Base-by-base conservation (phyloP, 176 grass and related monocot genomes). In the Luzula sylvatica region DNA sequence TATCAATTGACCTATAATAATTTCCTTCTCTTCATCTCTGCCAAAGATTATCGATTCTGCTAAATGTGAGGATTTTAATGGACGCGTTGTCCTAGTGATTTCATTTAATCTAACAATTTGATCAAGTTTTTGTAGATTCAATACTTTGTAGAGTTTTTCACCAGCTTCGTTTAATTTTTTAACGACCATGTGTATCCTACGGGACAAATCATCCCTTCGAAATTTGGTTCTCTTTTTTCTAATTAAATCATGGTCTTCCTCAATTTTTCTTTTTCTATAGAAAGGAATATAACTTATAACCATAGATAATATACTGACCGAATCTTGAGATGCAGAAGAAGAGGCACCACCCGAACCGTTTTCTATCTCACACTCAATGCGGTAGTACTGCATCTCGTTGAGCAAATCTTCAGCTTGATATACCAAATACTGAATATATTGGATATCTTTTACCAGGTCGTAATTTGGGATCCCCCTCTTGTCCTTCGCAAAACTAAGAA, bases 351-450 rank as follows among this genome's bases (percentile, higher is more conserved):
- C 29, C 29, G 29, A 32, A 8, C 29, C 5, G 8, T 8, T 32
- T 60, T 82, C 81, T 16, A 65, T 21, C 43, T 85, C 69, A 28
- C 78, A 58, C 29, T 71, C 70, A 28, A 79, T 53, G 48, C 75
- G 60, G 22, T 52, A 44, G 40, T 75, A 85, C 46, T 85, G 74
- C 13, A 78, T 23, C 56, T 83, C 76, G 30, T 83, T 74, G 15
- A 83, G 69, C 47, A 78, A 75, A 50, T 83, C 69, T 47, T 83
- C 74, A n/a, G n/a, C n/a, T n/a, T n/a, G n/a, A n/a, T n/a, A n/a
- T n/a, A 45, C 59, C 29, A 32, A 32, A 8, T 32, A 32, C 8
- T 32, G 5, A 50, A 79, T 74, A 42, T 79, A 58, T 58, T 53
- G 57, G 26, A 81, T 56, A 50, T 81, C 68, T 27, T 39, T 35